phyloP scores from a whole-genome alignment of 1,284 basidiomycete species.

The Ustilago lituana region DNA sequence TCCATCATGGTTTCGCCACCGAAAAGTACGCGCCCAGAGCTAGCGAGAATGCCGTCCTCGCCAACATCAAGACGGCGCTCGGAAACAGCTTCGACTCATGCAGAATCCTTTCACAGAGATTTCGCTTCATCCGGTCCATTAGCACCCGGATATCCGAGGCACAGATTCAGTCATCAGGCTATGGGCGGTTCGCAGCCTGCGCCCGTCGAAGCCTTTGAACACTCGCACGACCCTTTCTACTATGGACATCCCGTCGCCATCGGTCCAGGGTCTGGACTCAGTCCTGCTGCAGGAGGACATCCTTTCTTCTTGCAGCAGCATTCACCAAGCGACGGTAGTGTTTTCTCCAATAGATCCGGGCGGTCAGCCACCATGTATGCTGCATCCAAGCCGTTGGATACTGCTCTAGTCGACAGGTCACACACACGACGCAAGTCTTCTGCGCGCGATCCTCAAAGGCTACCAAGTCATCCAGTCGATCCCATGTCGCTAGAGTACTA shows the following conservation, averaged over 20 bases:
- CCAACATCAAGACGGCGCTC: conserved; percentile 25
- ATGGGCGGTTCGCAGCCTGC: conserved; percentile 2
- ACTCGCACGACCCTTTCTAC: conserved; percentile 32
- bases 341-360: conserved; percentile 28
- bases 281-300: conserved; percentile 3
- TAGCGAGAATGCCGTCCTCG: conserved; percentile 20
- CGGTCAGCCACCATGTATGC: conserved; percentile 28
- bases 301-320: conserved; percentile 42
- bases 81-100: conserved; percentile 19
- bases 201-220: conserved; percentile 15
- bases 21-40: conserved; percentile 4
- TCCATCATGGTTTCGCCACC: conserved; percentile 18
- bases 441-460: conserved; percentile 3
- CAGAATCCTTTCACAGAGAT: conserved; percentile 16
- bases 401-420: conserved; percentile 9
- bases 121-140: conserved; percentile 2
- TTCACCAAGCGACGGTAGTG: conserved; percentile 37
- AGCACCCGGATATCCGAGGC: conserved; percentile 1
- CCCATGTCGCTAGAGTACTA: conserved; percentile 51
- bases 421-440: conserved; percentile 28
- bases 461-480: conserved; percentile 24
- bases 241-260: conserved; percentile 23
- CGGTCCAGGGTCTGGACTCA: conserved; percentile 5
- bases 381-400: conserved; percentile 18
- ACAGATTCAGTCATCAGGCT: conserved; percentile 20